A percentile compares a stretch with the other conserved stretches of the same genome.
Conservation (phyloP, 78 protist species). For the Dictyostelium firmibasis region DNA sequence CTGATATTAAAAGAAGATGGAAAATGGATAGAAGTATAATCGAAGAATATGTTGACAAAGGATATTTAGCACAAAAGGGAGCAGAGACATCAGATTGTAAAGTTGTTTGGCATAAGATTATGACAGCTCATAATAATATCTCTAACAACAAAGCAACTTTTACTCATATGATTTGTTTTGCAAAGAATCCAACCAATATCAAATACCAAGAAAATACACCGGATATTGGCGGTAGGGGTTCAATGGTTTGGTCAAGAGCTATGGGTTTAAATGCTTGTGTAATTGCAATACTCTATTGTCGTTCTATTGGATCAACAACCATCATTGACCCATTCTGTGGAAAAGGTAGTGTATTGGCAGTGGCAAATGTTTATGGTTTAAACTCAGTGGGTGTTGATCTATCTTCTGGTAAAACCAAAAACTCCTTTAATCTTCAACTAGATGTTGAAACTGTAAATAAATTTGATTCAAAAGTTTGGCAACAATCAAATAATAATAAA, state of each 20-base stretch:
- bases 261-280: conserved; percentile 69
- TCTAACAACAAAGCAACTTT: conserved; percentile 27
- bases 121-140: not conserved
- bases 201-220: conserved; percentile 37
- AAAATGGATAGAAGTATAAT: not conserved
- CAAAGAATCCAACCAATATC: conserved; percentile 9
- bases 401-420: conserved; percentile 10
- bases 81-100: conserved; percentile 47
- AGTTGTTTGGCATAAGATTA: conserved; percentile 50
- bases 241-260: conserved; percentile 45
- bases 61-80: conserved; percentile 31
- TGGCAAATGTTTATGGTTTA: conserved; percentile 40
- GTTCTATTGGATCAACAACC: not conserved
- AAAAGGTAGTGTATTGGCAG: conserved; percentile 38
- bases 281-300: conserved; percentile 3
- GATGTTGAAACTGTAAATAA: not conserved
- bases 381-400: conserved; percentile 60
- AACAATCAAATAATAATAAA: conserved; percentile 9
- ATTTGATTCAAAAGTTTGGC: not conserved
- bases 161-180: conserved; percentile 64
- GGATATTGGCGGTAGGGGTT: conserved; percentile 39
- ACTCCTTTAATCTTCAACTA: not conserved
- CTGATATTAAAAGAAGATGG: conserved; percentile 44
- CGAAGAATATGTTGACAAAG: conserved; percentile 53
- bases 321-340: conserved; percentile 62